Conservation (phyloP, 352 stramenopile genomes). For the Phytophthora pinifolia region DNA sequence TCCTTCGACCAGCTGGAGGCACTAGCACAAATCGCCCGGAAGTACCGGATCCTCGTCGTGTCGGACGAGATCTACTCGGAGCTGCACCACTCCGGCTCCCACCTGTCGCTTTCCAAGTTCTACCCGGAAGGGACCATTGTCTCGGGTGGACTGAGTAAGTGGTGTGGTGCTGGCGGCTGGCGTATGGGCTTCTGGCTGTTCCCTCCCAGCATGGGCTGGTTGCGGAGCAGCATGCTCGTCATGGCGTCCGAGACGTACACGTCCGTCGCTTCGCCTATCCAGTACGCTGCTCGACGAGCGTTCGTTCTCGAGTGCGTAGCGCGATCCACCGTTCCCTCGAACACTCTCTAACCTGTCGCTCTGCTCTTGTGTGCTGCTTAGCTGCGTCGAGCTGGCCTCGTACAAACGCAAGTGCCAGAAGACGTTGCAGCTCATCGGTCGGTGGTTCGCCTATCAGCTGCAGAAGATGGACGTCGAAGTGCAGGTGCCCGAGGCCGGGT, state of each 20-base stretch:
- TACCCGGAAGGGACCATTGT: slow-evolving; percentile 89
- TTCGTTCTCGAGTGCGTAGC: slow-evolving; percentile 70
- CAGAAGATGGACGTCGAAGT: slow-evolving; percentile 85
- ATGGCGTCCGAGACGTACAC: slow-evolving; percentile 91
- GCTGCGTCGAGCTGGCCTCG: slow-evolving; percentile 67
- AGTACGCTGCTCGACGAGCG: slow-evolving; percentile 78
- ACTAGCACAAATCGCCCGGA: slow-evolving; percentile 72
- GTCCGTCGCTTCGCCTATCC: slow-evolving; percentile 82
- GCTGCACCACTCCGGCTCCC: slow-evolving; percentile 68
- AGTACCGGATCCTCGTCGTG: slow-evolving; percentile 88
- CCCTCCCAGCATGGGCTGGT: slow-evolving; percentile 70
- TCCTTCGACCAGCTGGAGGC: slow-evolving; percentile 40
- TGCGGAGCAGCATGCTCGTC: slow-evolving; percentile 86
- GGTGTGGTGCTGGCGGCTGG: slow-evolving; percentile 86
- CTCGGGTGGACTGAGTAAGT: slow-evolving; percentile 86
- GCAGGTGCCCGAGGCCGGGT: slow-evolving; percentile 72
- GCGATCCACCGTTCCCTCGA: slow-evolving; percentile 5
- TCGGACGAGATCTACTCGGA: slow-evolving; percentile 91
- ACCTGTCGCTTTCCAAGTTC: slow-evolving; percentile 84
- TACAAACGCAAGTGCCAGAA: slow-evolving; percentile 87
- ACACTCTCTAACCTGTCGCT: slow-evolving; percentile 14
- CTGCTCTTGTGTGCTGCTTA: slow-evolving; percentile 27
- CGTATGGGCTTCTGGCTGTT: slow-evolving; percentile 90
- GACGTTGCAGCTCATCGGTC: slow-evolving; percentile 78
- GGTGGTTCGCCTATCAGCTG: slow-evolving; percentile 83